Percentiles rank a stretch among this genome's conserved stretches.
These are phyloP conservation scores for Mucor lusitanicus DNA, from an alignment of 371 early-diverging fungal species.

Conservation along the genomic window DNA sequence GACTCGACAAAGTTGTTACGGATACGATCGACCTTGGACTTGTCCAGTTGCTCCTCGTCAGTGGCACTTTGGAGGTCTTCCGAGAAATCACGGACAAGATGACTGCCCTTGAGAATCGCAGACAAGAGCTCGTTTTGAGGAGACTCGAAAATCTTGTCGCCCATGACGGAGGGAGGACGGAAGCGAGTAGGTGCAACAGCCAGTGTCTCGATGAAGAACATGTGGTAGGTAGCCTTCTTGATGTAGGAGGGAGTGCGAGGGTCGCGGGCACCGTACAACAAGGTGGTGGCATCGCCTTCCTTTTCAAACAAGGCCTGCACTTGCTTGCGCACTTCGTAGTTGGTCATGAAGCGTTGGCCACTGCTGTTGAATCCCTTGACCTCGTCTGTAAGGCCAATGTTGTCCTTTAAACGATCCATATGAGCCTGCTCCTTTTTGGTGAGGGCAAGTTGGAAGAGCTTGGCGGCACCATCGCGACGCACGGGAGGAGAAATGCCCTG, in stretches of 20 bases:
- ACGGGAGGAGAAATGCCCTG: conserved; percentile 77
- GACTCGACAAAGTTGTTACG: conserved; percentile 63
- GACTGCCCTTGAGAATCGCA: conserved; percentile 83
- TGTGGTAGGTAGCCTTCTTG: conserved; percentile 63
- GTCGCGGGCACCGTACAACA: conserved; percentile 79
- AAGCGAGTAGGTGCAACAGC: conserved; percentile 96
- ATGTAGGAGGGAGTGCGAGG: conserved; percentile 48
- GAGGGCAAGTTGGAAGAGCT: conserved; percentile 85
- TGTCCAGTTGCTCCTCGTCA: conserved; percentile 41
- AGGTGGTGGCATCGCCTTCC: conserved; percentile 73
- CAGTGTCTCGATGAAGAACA: conserved; percentile 96
- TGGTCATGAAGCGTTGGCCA: conserved; percentile 68
- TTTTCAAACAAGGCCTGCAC: conserved; percentile 74
- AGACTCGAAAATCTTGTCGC: conserved; percentile 91
- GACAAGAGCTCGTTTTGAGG: conserved; percentile 90
- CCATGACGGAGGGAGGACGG: conserved; percentile 93
- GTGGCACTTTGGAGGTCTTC: conserved; percentile 38
- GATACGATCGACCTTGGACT: conserved; percentile 38
- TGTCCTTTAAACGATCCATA: conserved; percentile 52
- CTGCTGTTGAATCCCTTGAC: conserved; percentile 35
- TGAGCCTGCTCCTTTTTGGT: conserved; percentile 66
- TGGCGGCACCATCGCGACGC: conserved; percentile 83
- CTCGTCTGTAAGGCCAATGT: conserved; percentile 29
- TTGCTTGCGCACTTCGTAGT: conserved; percentile 80
- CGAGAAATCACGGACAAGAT: conserved; percentile 65